Evolutionary conservation across 257 asterid genomes (phyloP), one percentile per base, ranked within the genome.

Genomic region (Gentiana dahurica): DNA sequence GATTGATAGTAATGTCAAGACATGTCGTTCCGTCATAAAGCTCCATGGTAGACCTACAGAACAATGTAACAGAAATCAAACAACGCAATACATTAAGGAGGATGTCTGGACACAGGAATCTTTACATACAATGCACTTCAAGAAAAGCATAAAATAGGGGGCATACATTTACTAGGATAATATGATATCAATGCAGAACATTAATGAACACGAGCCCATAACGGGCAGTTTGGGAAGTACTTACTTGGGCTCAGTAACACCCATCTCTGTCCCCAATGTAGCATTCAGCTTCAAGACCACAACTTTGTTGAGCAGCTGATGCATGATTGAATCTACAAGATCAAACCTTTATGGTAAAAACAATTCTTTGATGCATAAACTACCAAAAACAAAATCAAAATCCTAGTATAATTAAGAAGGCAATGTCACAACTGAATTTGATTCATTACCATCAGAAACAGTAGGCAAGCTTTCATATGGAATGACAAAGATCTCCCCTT

Each of bases 241-340:
- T 80, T 80, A 90, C 98, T 73, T 87, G 69, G 98, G 89, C 59
- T 78, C 83, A 64, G 55, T 68, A 72, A 74, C 75, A 39, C 98
- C 95, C 71, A 82, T 68, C 39, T 65, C 65, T 64, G 81, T 76
- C 68, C 85, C 95, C 72, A 72, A 62, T 49, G 63, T 50, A 67
- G 78, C 79, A 70, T 81, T 90, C 71, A 65, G 77, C 77, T 79
- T 87, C 78, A 90, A 68, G 47, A 90, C 77, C 8, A 75, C 92
- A 73, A 84, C 87, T 73, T 84, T 90, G 78, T 90, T 89, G 65
- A 90, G 71, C 60, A 90, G 80, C 76, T 69, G 76, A 77, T 76
- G 82, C 49, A 73, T 61, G 61, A 65, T 79, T 51, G 81, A 65
- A 73, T 76, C 98, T 90, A 89, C 59, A 54, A 58, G 69, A 46